These are phyloP conservation scores for Tricholoma furcatifolium DNA, from an alignment of 768 basidiomycete species.

Conservation along the genomic window DNA sequence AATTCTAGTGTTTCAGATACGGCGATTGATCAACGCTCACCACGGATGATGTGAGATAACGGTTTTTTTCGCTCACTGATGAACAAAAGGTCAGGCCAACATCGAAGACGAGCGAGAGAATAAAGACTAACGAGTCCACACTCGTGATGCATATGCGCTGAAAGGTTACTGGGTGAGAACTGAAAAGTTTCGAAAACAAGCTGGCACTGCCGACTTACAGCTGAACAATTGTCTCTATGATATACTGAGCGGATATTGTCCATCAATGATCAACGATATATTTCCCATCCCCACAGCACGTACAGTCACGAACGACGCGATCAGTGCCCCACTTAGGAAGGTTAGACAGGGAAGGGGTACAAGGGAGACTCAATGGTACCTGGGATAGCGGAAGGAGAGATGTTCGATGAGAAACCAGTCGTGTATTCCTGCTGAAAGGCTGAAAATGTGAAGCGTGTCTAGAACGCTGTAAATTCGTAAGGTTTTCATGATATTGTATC, in stretches of 20 bases:
- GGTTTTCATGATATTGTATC: not conserved
- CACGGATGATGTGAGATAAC: not conserved
- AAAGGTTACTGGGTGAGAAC: not conserved
- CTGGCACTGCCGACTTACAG: not conserved
- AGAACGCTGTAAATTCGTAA: not conserved
- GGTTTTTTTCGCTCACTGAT: conserved; percentile 4
- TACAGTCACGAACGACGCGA: conserved; percentile 1
- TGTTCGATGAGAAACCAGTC: conserved; percentile 6
- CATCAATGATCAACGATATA: not conserved
- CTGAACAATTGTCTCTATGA: conserved; percentile 2
- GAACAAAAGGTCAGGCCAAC: not conserved
- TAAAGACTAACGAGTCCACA: conserved; percentile 1
- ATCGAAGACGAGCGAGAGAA: no score
- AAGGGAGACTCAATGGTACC: not conserved
- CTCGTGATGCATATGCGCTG: conserved; percentile 2
- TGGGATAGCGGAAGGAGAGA: not conserved
- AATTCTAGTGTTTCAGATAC: not conserved
- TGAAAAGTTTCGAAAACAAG: not conserved
- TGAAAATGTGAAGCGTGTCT: conserved; percentile 1
- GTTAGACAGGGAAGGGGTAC: not conserved
- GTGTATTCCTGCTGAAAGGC: conserved; percentile 1
- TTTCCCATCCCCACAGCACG: not conserved
- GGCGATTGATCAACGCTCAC: not conserved
- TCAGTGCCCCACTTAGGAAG: not conserved
- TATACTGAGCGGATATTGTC: not conserved